Evolutionary conservation across 495 filamentous ascomycete species (phyloP), one percentile per base, ranked within the genome.

Genomic region (Neurospora sp.): DNA sequence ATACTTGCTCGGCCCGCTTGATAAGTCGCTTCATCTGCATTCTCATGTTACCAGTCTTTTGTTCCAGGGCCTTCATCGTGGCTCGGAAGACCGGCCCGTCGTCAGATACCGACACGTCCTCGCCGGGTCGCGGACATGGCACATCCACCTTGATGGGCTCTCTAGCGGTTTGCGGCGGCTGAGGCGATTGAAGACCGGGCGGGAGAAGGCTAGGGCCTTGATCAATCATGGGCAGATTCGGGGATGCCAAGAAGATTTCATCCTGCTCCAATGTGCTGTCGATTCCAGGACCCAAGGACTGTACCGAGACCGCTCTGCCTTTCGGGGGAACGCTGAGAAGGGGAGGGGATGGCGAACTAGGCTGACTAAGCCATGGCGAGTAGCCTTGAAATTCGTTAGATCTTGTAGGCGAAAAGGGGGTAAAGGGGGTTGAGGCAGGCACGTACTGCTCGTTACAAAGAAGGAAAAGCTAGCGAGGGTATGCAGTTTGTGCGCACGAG

Each of bases 11-110:
- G 39, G 95, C 96, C 74, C 91, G 92, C 76, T 94, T 95, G 59
- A 98, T 83, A 12, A 99, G 90, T 75, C 97, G 97, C 81, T 99
- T 99, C 88, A 98, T 98, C 76, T 93, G 91, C 37, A 87, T 82
- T 44, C 93, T 89, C 90, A 99, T 94, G 77, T 91, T 96, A n/a
- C 93, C 93, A 0, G 95, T 99, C 85, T 97, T 98, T 76, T 95
- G 94, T 79, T 99, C 96, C 41, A 98, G 82, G 1, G 94, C 91
- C 79, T 98, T 98, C 88, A 99, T 97, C 1, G 95, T 98, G 11
- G 96, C 96, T 73, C 96, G 89, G 82, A 99, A 99, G 10, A 99
- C 83, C 0, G 96, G 96, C 6, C 96, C 96, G 85, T 99, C 96
- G 75, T 98, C 96, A 20, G 90, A 89, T 18, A 89, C 88, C 74